These are phyloP conservation scores for Linnemannia schmuckeri DNA, from an alignment of 192 early-diverging fungal genomes.

Conservation along the genomic window DNA sequence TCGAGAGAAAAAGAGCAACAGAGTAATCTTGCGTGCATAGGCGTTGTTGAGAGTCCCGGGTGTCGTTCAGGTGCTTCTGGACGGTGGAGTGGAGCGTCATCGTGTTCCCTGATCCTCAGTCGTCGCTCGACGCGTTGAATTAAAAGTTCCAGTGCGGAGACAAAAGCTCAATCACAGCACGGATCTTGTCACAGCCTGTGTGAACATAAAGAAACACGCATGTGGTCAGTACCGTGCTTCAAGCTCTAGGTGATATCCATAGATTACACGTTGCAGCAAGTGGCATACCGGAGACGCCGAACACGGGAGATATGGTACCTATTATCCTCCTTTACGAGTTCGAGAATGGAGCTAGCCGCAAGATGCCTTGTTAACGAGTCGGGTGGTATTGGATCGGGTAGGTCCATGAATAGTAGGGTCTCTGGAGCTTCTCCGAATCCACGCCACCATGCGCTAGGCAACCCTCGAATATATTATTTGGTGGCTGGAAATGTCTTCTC, in stretches of 20 bases:
- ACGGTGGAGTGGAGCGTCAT: conserved; percentile 18
- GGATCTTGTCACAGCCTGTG: not conserved
- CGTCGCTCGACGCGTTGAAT: conserved; percentile 18
- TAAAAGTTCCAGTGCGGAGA: conserved; percentile 32
- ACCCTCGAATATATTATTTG: not conserved
- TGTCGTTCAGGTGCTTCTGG: not conserved
- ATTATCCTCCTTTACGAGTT: conserved; percentile 15
- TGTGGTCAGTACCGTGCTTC: not conserved
- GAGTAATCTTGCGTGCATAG: conserved; percentile 12
- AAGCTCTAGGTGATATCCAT: not conserved
- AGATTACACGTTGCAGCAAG: not conserved
- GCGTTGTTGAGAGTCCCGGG: conserved; percentile 4
- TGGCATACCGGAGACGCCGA: conserved; percentile 7
- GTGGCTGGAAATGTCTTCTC: not conserved
- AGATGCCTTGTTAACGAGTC: conserved; percentile 17
- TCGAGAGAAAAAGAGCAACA: conserved; percentile 20
- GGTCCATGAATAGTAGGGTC: too few species aligned
- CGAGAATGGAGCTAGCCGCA: conserved; percentile 18
- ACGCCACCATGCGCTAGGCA: too few species aligned
- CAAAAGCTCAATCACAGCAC: conserved; percentile 1
- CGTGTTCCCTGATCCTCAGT: conserved; percentile 11
- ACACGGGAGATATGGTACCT: not conserved
- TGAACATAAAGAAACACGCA: not conserved
- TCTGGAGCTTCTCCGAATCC: too few species aligned
- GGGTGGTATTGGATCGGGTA: too few species aligned